Conservation (phyloP, 768 basidiomycete species). For the Coprinellus micaceus region DNA sequence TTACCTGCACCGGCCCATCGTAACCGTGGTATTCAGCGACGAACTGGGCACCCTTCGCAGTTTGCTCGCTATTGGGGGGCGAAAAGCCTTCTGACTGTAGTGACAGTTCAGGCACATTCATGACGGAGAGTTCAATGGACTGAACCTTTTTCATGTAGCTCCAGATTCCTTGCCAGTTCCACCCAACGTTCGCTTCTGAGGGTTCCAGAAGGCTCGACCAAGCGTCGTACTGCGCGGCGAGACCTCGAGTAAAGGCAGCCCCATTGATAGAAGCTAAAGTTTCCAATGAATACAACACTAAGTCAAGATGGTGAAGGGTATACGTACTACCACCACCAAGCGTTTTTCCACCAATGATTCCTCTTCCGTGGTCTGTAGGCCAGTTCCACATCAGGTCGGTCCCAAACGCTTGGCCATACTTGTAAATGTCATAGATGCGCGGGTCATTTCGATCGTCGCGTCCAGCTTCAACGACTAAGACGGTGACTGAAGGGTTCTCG, state of each 20-base stretch:
- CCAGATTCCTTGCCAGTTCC: conserved; percentile 44
- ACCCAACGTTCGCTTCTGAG: conserved; percentile 40
- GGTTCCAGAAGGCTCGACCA: conserved; percentile 26
- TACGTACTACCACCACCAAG: conserved; percentile 39
- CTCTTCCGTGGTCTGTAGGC: conserved; percentile 38
- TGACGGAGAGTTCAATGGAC: conserved; percentile 18
- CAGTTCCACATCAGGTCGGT: conserved; percentile 45
- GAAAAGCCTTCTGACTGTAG: conserved; percentile 54
- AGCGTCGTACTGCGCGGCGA: conserved; percentile 30
- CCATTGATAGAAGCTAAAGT: conserved; percentile 45
- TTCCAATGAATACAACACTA: not conserved
- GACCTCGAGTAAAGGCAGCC: conserved; percentile 35
- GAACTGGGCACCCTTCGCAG: conserved; percentile 30
- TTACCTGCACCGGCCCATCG: conserved; percentile 51
- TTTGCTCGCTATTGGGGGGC: conserved; percentile 36
- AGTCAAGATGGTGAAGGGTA: not conserved
- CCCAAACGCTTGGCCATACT: conserved; percentile 39
- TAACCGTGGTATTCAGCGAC: conserved; percentile 49
- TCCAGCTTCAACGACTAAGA: conserved; percentile 53
- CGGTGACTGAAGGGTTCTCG: conserved; percentile 38
- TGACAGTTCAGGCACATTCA: conserved; percentile 42
- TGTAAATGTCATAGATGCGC: conserved; percentile 43
- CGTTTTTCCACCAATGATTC: conserved; percentile 43
- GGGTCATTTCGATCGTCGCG: conserved; percentile 42
- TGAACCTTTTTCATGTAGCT: conserved; percentile 46